A percentile compares a stretch with the other conserved stretches of the same genome.
phyloP scores from a whole-genome alignment of 2,329 filamentous ascomycete genomes.

The Penicillium sp. region DNA sequence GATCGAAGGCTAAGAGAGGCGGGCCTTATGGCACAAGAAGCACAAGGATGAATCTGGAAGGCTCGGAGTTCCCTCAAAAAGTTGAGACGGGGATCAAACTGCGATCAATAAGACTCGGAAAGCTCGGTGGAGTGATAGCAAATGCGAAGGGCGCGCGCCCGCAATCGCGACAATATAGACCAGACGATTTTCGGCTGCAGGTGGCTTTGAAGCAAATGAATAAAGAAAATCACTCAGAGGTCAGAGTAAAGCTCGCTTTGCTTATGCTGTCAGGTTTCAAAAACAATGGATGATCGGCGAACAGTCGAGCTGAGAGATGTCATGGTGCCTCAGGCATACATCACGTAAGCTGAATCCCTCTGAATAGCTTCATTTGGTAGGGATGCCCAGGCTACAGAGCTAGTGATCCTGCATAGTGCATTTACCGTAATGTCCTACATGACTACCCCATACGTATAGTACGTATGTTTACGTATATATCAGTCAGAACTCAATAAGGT shows the following conservation, averaged over 20 bases:
- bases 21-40: too few species aligned
- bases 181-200: not conserved
- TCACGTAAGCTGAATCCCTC: not conserved
- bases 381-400: not conserved
- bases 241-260: constrained; percentile 1
- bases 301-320: constrained; percentile 1
- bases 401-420: not conserved
- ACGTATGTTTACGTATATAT: not conserved
- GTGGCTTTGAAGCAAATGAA: not conserved
- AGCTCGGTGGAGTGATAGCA: constrained; percentile 11
- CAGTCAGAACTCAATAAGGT: not conserved
- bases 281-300: constrained; percentile 15
- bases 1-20: not conserved
- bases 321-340: constrained; percentile 23
- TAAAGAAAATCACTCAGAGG: constrained; percentile 1
- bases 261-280: constrained; percentile 7
- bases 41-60: not conserved
- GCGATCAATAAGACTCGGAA: constrained; percentile 6
- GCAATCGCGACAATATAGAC: not conserved
- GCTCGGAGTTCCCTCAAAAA: constrained; percentile 1
- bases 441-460: not conserved
- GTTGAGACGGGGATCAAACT: not conserved
- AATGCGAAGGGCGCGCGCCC: constrained; percentile 4
- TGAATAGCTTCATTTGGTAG: too few species aligned
- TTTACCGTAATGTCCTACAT: not conserved